Conservation (phyloP, 2,329 filamentous ascomycete genomes). For the Colletotrichum tropicicola region DNA sequence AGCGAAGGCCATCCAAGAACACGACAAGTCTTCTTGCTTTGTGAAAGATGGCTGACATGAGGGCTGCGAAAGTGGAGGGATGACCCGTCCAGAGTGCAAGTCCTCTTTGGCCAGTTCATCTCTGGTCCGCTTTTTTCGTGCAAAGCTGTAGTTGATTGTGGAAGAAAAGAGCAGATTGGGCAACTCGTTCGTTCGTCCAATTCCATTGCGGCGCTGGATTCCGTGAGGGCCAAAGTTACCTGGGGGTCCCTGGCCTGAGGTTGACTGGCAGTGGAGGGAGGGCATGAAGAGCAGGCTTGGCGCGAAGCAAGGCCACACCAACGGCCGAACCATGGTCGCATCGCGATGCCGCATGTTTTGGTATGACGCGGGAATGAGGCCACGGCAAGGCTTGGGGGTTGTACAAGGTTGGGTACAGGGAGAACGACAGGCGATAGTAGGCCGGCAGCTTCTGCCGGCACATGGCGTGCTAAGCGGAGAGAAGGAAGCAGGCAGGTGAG, state of each 20-base stretch:
- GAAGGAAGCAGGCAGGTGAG: background rate
- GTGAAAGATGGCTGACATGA: no score
- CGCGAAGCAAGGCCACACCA: background rate
- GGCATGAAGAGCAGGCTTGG: constrained; percentile 3
- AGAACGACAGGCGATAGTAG: background rate
- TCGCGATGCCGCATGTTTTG: background rate
- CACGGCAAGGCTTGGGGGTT: background rate
- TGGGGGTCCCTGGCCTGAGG: constrained; percentile 5
- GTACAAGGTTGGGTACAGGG: constrained; percentile 5
- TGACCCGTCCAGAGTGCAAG: no score
- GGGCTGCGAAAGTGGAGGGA: no score
- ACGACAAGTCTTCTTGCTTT: background rate
- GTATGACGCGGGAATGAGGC: constrained; percentile 24
- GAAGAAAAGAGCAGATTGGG: constrained; percentile 17
- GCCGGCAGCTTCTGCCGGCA: background rate
- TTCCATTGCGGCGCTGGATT: background rate
- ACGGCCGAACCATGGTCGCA: constrained; percentile 1
- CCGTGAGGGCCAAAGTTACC: background rate
- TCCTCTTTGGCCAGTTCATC: no score
- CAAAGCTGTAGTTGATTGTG: background rate
- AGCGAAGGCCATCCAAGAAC: background rate
- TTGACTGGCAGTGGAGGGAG: constrained; percentile 5
- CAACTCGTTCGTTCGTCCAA: constrained; percentile 12
- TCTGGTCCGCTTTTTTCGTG: no score
- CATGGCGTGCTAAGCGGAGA: background rate